Evolutionary conservation across 208 protist species (phyloP), one percentile per base, ranked within the genome.

Genomic region (Trypanosoma caninum): DNA sequence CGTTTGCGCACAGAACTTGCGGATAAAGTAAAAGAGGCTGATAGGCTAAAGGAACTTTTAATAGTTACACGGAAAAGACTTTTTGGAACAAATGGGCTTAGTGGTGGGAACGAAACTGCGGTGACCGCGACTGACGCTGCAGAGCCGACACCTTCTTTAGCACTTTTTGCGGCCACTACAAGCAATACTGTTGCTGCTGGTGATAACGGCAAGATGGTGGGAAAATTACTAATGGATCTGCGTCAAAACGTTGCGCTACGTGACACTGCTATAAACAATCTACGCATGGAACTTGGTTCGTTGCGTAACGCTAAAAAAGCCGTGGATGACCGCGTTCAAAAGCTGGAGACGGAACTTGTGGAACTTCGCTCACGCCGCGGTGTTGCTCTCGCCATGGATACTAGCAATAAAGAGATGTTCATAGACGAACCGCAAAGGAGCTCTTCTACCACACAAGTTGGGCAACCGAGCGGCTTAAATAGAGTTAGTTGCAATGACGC

Each of bases 221-320:
- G 47, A 13, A 61, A 58, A 16, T 50, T 70, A 45, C 16, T 70
- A 30, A 16, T 63, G 35, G 82, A 93, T 37, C 72, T 93, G 14
- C 80, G 87, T 16, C 68, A 76, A 34, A 93, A 93, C 57, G 65
- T 93, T 18, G 80, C 80, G 0, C 65, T 72, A 5, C 87, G 87
- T 7, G 87, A 93, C 68, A 89, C 82, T 14, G 38, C 75, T 11
- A 71, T 93, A 34, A 72, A 83, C 30, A 68, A 60, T n/a, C 50
- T 71, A 44, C 74, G 76, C 22, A 59, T 87, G 60, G 78, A 93
- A 41, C 42, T 71, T 14, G 14, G 31, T 10, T 64, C 66, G 22
- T 23, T 82, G 18, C 54, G 69, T 31, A 41, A 79, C 37, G 37
- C 46, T 2, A 58, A 68, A 6, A 48, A 76, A 13, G 37, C 47